These are phyloP conservation scores for Sphaerulina vaccinii DNA, from an alignment of 2,329 filamentous ascomycete genomes.

Conservation along the genomic window DNA sequence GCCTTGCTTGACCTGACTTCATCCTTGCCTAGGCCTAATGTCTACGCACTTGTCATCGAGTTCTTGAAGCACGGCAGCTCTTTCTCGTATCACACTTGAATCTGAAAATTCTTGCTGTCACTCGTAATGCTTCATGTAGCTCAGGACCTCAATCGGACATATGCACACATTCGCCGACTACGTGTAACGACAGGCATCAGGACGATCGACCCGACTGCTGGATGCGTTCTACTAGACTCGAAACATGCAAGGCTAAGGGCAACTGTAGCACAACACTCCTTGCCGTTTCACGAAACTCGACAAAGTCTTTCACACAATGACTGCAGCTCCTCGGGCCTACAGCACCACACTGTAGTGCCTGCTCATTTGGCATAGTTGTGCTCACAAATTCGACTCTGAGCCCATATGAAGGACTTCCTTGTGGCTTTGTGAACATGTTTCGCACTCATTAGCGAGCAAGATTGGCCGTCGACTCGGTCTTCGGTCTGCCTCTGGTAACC, in stretches of 20 bases:
- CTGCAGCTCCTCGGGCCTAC: constrained; percentile 1
- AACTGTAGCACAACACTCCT: neutral
- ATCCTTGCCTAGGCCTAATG: no score
- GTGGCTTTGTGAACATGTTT: constrained; percentile 1
- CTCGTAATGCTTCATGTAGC: no score
- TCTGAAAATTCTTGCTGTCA: no score
- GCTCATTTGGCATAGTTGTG: constrained; percentile 5
- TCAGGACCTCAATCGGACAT: no score
- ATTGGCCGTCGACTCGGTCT: neutral
- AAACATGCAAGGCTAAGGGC: constrained; percentile 1
- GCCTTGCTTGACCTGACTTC: neutral
- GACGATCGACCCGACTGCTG: neutral
- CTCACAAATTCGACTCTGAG: neutral
- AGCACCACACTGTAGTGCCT: constrained; percentile 1
- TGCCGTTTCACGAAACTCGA: neutral
- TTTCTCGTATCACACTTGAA: no score
- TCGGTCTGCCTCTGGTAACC: no score
- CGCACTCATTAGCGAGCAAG: neutral
- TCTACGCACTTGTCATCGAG: no score
- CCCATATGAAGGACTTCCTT: constrained; percentile 4
- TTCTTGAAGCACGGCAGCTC: no score
- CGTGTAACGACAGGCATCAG: no score
- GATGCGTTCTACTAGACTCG: neutral
- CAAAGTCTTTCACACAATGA: constrained; percentile 2
- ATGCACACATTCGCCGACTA: no score